Evolutionary conservation across 768 basidiomycete genomes (phyloP).

Genomic region (Tylopilus rubrobrunneus): DNA sequence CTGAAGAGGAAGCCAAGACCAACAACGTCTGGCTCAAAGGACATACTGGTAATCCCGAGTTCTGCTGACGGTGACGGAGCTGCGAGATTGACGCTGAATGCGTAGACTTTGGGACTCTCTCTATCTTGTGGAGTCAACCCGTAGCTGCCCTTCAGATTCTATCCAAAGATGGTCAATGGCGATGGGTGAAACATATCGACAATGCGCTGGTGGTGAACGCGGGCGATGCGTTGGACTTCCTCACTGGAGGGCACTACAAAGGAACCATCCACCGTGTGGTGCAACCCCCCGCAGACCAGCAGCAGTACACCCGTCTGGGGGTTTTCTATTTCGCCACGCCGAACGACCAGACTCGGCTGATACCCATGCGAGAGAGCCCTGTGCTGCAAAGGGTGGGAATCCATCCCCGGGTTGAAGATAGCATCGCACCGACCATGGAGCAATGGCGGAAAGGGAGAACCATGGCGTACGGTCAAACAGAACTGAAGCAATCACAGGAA

Average conservation of each 20-base stretch:
- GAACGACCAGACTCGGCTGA: constrained; percentile 46
- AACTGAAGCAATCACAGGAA: constrained; percentile 38
- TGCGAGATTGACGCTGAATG: neutral
- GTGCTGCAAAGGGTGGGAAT: constrained; percentile 46
- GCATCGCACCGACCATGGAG: constrained; percentile 47
- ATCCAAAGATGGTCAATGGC: constrained; percentile 48
- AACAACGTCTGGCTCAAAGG: constrained; percentile 60
- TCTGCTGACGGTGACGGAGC: no score
- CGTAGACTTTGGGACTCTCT: constrained; percentile 51
- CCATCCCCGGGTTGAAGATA: constrained; percentile 33
- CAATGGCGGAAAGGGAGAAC: constrained; percentile 51
- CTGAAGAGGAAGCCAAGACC: constrained; percentile 47
- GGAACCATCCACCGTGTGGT: constrained; percentile 61
- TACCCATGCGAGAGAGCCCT: constrained; percentile 44
- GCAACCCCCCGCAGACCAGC: constrained; percentile 56
- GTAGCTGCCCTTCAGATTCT: constrained; percentile 57
- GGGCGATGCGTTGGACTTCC: constrained; percentile 56
- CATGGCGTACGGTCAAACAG: constrained; percentile 46
- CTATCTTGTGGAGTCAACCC: constrained; percentile 60
- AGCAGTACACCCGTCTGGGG: constrained; percentile 45
- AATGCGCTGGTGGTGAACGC: constrained; percentile 60
- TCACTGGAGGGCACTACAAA: constrained; percentile 58
- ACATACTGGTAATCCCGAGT: constrained; percentile 42
- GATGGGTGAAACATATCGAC: constrained; percentile 55
- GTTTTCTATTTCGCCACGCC: constrained; percentile 55